phyloP scores from a whole-genome alignment of 306 rosid species.

The Cicer bijugum region DNA sequence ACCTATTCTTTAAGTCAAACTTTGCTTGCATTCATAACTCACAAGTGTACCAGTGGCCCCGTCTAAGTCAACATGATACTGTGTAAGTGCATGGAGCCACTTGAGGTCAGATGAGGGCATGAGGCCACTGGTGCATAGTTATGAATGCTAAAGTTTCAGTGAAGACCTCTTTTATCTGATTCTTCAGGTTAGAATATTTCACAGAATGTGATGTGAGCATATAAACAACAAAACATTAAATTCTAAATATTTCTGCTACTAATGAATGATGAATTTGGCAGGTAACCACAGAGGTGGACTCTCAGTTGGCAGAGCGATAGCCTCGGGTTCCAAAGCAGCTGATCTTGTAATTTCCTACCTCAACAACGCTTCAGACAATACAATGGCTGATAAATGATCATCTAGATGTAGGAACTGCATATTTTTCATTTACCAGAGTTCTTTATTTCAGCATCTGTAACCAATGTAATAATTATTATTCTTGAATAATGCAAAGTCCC shows the following conservation, averaged over 20 bases:
- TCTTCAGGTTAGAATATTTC: not conserved
- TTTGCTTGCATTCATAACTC: slow-evolving; percentile 13
- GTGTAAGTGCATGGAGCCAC: not conserved
- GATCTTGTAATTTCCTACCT: slow-evolving; percentile 82
- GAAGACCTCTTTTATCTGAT: not conserved
- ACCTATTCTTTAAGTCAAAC: not conserved
- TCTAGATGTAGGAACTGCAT: slow-evolving; percentile 29
- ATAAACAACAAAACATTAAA: not conserved
- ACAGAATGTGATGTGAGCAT: slow-evolving; percentile 16
- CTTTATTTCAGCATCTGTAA: slow-evolving; percentile 27
- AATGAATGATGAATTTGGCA: slow-evolving; percentile 42
- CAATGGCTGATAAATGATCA: slow-evolving; percentile 39
- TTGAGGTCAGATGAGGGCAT: slow-evolving; percentile 22
- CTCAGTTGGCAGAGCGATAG: slow-evolving; percentile 85
- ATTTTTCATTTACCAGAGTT: slow-evolving; percentile 31
- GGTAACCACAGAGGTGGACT: slow-evolving; percentile 89
- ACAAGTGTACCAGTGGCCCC: not conserved
- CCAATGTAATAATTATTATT: slow-evolving; percentile 28
- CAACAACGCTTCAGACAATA: slow-evolving; percentile 60
- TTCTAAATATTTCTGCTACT: slow-evolving; percentile 13
- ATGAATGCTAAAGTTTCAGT: slow-evolving; percentile 9
- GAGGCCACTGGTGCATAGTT: slow-evolving; percentile 12
- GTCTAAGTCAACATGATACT: not conserved
- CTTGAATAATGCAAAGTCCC: slow-evolving; percentile 7
- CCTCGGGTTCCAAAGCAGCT: slow-evolving; percentile 92